Percentiles rank a stretch among this genome's conserved stretches.
phyloP scores from a whole-genome alignment of 2,329 filamentous ascomycete genomes.

The Pseudogymnoascus destructans region DNA sequence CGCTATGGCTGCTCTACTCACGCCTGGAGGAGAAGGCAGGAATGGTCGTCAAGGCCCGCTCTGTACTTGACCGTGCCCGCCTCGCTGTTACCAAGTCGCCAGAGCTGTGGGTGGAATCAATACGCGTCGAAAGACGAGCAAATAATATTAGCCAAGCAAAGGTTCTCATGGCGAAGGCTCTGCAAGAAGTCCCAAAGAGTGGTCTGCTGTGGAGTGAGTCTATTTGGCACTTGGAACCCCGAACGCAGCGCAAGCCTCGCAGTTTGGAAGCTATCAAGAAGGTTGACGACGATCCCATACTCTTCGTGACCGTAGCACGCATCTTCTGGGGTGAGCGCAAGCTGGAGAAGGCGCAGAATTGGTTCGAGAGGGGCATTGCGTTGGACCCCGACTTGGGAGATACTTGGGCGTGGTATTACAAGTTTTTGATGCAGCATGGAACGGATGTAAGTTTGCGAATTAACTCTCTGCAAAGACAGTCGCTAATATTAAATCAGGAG shows the following conservation, averaged over 20 bases:
- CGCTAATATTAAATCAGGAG: conserved; percentile 36
- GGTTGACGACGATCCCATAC: conserved; percentile 77
- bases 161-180: conserved; percentile 80
- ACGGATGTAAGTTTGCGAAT: conserved; percentile 44
- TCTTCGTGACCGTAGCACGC: conserved; percentile 84
- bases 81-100: conserved; percentile 76
- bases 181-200: conserved; percentile 80
- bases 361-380: conserved; percentile 93
- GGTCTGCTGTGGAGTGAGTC: conserved; percentile 87
- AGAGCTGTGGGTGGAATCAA: conserved; percentile 84
- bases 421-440: conserved; percentile 83
- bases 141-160: conserved; percentile 75
- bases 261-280: conserved; percentile 93
- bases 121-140: conserved; percentile 79
- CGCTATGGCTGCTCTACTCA: conserved; percentile 80
- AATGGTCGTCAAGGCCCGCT: conserved; percentile 79
- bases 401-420: conserved; percentile 97
- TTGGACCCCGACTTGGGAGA: conserved; percentile 80
- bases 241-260: conserved; percentile 84
- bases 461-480: neutral
- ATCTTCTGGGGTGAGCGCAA: conserved; percentile 93
- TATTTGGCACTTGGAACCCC: conserved; percentile 85
- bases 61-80: conserved; percentile 80
- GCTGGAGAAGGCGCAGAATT: conserved; percentile 85
- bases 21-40: conserved; percentile 78